Evolutionary conservation across 164 flowering plant species (phyloP).

Genomic region (Vitis amurensis): DNA sequence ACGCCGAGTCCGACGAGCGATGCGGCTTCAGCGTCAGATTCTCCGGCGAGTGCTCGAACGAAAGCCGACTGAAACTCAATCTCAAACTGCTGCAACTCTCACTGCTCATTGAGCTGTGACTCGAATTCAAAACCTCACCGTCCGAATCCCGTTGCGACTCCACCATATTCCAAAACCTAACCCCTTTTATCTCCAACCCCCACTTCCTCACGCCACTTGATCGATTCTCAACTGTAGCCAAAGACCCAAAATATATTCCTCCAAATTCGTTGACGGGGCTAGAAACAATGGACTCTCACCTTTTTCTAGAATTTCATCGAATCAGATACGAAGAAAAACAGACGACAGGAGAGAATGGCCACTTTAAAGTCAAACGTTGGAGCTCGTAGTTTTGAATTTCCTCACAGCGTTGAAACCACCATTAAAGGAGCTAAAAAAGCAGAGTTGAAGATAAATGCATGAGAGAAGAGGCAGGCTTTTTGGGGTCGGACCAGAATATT

Average conservation of each 20-base stretch:
- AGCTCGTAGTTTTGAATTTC: no score
- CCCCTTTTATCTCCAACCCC: background rate
- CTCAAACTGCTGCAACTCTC: slow-evolving; percentile 51
- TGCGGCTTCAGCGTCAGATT: slow-evolving; percentile 50
- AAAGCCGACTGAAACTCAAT: no score
- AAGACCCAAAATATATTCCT: background rate
- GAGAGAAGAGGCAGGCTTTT: background rate
- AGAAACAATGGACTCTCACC: background rate
- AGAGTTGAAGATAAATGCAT: background rate
- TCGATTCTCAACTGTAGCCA: no score
- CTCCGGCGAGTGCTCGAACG: slow-evolving; percentile 27
- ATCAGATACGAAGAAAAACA: slow-evolving; percentile 6
- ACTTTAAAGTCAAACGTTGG: no score
- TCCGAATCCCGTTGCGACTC: slow-evolving; percentile 36
- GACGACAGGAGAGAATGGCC: background rate
- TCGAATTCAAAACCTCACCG: slow-evolving; percentile 33
- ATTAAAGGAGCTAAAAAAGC: no score
- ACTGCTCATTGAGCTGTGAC: slow-evolving; percentile 47
- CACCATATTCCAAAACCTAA: slow-evolving; percentile 15
- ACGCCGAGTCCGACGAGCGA: slow-evolving; percentile 64
- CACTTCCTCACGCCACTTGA: no score
- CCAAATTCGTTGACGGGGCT: background rate
- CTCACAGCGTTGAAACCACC: background rate
- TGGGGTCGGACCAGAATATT: slow-evolving; percentile 8
- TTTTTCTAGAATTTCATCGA: background rate